Evolutionary conservation across 2,329 filamentous ascomycete species (phyloP).

Genomic region (Trichoderma atroviride): DNA sequence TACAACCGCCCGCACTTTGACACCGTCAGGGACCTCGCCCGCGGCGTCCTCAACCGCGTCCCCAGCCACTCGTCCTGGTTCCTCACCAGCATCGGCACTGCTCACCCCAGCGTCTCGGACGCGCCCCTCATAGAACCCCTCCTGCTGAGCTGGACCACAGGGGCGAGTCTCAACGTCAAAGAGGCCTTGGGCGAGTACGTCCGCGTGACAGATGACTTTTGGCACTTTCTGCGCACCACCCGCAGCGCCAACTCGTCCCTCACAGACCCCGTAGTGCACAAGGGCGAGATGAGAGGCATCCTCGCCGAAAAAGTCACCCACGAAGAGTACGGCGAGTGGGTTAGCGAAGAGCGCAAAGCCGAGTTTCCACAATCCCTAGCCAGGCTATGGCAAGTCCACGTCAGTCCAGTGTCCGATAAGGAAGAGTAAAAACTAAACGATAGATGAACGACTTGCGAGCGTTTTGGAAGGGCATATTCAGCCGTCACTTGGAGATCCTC

Average conservation of each 20-base stretch:
- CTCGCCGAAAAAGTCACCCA: conserved; percentile 54
- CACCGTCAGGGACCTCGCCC: conserved; percentile 60
- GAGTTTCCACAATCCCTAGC: conserved; percentile 41
- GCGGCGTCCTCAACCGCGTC: conserved; percentile 47
- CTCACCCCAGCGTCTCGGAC: conserved; percentile 68
- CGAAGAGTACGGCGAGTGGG: conserved; percentile 45
- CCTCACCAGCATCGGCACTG: conserved; percentile 55
- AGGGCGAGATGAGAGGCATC: conserved; percentile 46
- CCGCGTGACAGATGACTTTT: conserved; percentile 58
- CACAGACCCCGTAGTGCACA: not conserved
- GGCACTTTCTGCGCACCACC: conserved; percentile 47
- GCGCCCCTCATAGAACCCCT: conserved; percentile 66
- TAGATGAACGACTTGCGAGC: not conserved
- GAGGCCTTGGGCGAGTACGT: conserved; percentile 64
- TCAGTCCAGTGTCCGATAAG: conserved; percentile 35
- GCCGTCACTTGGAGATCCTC: too few relatives aligned
- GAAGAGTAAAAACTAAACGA: not conserved
- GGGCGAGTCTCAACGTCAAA: conserved; percentile 56
- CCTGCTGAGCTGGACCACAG: conserved; percentile 63
- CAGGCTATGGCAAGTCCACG: conserved; percentile 49
- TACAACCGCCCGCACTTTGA: conserved; percentile 67
- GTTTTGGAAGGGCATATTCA: too few relatives aligned
- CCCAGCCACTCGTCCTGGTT: conserved; percentile 55
- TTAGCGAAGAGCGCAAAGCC: conserved; percentile 39
- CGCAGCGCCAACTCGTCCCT: not conserved